These are phyloP conservation scores for Penstemon newberryi DNA, from an alignment of 257 asterid genomes.

Conservation along the genomic window DNA sequence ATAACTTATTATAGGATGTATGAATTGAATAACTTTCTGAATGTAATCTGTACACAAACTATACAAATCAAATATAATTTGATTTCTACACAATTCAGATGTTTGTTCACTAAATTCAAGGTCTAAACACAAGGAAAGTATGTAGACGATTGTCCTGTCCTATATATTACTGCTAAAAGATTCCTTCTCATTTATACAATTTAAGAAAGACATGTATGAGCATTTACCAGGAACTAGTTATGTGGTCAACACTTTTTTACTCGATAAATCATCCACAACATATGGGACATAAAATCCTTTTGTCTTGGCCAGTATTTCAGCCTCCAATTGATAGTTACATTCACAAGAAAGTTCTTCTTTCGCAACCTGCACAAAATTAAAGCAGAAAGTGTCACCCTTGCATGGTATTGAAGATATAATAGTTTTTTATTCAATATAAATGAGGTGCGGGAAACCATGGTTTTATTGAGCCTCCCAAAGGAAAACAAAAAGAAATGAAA, in stretches of 20 bases:
- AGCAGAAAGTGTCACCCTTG: constrained; percentile 23
- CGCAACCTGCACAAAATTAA: constrained; percentile 63
- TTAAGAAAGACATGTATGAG: constrained; percentile 21
- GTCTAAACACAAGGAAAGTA: constrained; percentile 18
- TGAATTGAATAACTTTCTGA: neutral
- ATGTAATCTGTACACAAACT: neutral
- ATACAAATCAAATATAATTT: constrained; percentile 5
- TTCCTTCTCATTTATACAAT: constrained; percentile 6
- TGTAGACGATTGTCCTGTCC: neutral
- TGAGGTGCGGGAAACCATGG: too few relatives aligned
- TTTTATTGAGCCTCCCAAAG: too few relatives aligned
- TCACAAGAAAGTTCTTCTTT: constrained; percentile 94
- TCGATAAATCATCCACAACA: constrained; percentile 74
- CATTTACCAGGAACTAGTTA: constrained; percentile 85
- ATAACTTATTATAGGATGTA: constrained; percentile 23
- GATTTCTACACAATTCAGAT: neutral
- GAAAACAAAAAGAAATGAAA: too few relatives aligned
- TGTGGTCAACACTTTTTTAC: constrained; percentile 82
- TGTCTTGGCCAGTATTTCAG: constrained; percentile 52
- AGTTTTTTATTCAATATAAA: too few relatives aligned
- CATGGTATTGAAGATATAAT: constrained; percentile 17
- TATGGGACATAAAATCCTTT: constrained; percentile 81
- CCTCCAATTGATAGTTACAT: constrained; percentile 87
- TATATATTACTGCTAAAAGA: constrained; percentile 1
- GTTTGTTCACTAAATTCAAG: constrained; percentile 9